Evolutionary conservation across 1,139 yeast species (phyloP), one percentile per base, ranked within the genome.

Genomic region (Tardiomyces blankii): DNA sequence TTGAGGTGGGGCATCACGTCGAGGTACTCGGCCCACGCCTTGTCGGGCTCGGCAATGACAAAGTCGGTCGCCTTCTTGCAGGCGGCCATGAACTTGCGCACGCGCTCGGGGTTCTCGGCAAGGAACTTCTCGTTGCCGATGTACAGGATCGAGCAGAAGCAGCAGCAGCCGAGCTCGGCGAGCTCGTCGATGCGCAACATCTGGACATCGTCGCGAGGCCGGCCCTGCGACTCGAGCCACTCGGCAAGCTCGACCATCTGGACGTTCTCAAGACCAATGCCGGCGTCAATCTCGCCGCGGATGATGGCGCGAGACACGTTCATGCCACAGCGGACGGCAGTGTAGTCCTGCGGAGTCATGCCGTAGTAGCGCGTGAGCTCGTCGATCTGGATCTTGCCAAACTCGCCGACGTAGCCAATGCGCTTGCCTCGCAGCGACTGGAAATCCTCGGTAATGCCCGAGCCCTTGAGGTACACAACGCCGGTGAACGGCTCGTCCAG

Each of bases 271-370:
- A 75, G 73, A 53, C 80, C 80, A 56, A 75, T 70, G 47, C 80
- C 80, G 46, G 79, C 79, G 58, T 75, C 78, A 46, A 75, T 74
- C 51, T 68, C 66, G 38, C 78, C 80, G 48, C 74, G 77, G 48
- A 75, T 71, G 54, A 75, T 74, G 54, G 69, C 70, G 55, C 73
- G 74, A 48, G 80, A 77, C 44, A 75, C 79, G 54, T 75, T 75
- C 80, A 75, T 75, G 44, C 80, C 80, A 54, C 79, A 74, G 59
- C 80, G 68, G 44, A 75, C 77, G n/a, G 80, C 77, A 45, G 78
- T 74, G 59, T 75, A 75, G 57, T 75, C 80, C 39, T 66, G 65
- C 21, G 78, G 78, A 32, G 68, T 68, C 78, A 75, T 73, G 38
- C 78, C 78, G 52, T 70, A 74, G 59, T 74, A 74, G 52, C 72